phyloP scores from a whole-genome alignment of 495 filamentous ascomycete species.

The Pseudoneurospora amorphoporcata region DNA sequence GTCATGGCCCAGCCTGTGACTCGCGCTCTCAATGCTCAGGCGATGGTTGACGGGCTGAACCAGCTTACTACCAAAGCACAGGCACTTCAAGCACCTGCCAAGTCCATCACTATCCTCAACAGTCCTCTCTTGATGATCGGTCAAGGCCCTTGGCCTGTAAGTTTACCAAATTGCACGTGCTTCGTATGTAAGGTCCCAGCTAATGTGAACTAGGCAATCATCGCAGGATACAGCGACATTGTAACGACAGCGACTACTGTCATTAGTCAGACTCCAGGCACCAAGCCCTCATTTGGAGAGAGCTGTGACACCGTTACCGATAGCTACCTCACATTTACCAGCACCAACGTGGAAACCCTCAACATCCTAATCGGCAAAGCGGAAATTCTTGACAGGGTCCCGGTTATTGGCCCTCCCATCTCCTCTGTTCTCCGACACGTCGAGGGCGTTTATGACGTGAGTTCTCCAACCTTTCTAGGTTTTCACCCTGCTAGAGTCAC shows the following conservation, averaged over 20 bases:
- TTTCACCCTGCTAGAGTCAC: too few relatives aligned
- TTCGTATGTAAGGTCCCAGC: too few relatives aligned
- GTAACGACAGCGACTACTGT: too few relatives aligned
- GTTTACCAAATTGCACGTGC: neutral
- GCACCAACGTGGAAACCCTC: neutral
- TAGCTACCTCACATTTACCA: too few relatives aligned
- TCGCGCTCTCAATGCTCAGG: neutral
- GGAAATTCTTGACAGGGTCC: constrained; percentile 7
- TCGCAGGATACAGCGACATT: too few relatives aligned
- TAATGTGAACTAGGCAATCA: too few relatives aligned
- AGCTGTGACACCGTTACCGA: too few relatives aligned
- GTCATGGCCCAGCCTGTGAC: constrained; percentile 1
- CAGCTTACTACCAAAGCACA: constrained; percentile 7
- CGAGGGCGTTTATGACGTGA: constrained; percentile 21
- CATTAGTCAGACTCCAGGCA: too few relatives aligned
- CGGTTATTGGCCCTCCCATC: neutral
- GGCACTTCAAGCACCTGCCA: constrained; percentile 2
- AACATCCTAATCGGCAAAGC: constrained; percentile 27
- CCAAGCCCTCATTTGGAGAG: too few relatives aligned
- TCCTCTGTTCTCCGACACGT: constrained; percentile 10
- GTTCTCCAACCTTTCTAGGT: neutral
- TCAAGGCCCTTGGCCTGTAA: constrained; percentile 13
- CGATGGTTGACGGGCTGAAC: constrained; percentile 9
- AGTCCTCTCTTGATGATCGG: constrained; percentile 13
- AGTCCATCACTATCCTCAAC: constrained; percentile 14